These are phyloP conservation scores for Thalassiosira ordinaria DNA, from an alignment of 352 stramenopile genomes.

Conservation along the genomic window DNA sequence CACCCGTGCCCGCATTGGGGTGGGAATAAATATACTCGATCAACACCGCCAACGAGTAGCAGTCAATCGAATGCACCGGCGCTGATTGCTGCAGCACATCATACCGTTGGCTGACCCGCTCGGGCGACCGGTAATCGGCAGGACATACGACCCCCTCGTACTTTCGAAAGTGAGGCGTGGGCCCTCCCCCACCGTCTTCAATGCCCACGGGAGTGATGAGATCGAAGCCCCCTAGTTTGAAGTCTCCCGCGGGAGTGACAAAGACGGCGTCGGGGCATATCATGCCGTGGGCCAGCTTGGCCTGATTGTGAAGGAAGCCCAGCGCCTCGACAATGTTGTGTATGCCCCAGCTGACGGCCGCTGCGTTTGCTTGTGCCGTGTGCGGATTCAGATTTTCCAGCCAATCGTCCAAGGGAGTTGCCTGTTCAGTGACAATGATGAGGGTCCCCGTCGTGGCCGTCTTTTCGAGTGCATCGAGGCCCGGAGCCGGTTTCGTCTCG, in stretches of 20 bases:
- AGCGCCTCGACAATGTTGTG: slow-evolving; percentile 92
- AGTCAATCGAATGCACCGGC: slow-evolving; percentile 78
- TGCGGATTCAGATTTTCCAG: slow-evolving; percentile 84
- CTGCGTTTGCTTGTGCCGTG: slow-evolving; percentile 67
- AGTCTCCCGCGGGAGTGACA: slow-evolving; percentile 93
- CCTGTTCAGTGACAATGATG: slow-evolving; percentile 94
- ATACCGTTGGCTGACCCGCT: slow-evolving; percentile 88
- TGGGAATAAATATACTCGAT: slow-evolving; percentile 89
- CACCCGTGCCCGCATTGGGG: slow-evolving; percentile 64
- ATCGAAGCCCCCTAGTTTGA: slow-evolving; percentile 94
- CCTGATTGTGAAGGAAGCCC: slow-evolving; percentile 93
- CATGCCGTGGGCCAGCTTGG: slow-evolving; percentile 92
- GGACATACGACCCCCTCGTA: slow-evolving; percentile 69
- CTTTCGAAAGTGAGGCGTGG: slow-evolving; percentile 88
- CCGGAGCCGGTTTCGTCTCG: slow-evolving; percentile 32
- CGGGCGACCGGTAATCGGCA: slow-evolving; percentile 80
- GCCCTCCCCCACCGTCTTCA: slow-evolving; percentile 72
- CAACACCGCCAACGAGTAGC: slow-evolving; percentile 86
- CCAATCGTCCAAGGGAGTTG: slow-evolving; percentile 90
- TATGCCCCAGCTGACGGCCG: slow-evolving; percentile 91
- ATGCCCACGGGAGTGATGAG: slow-evolving; percentile 90
- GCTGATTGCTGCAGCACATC: slow-evolving; percentile 54
- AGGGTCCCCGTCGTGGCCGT: slow-evolving; percentile 85
- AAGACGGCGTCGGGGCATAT: slow-evolving; percentile 91
- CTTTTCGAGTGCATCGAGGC: slow-evolving; percentile 63